Conservation (phyloP, 1,139 yeast genomes). For the Magnusiomyces fungicola region DNA sequence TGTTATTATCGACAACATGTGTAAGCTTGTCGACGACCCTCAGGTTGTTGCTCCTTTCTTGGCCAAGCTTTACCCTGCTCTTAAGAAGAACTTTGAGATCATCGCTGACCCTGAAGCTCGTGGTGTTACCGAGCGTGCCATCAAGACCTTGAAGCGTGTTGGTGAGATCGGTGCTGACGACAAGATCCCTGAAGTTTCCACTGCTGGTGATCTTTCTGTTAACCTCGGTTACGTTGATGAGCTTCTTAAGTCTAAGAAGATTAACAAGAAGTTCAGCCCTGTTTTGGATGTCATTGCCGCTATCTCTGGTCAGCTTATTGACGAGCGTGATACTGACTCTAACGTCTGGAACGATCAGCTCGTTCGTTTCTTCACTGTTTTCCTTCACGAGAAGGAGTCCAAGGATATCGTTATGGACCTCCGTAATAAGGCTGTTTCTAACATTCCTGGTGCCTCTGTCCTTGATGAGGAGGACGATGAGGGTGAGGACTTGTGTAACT, state of each 20-base stretch:
- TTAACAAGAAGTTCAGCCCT: constrained; percentile 58
- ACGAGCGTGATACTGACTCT: constrained; percentile 93
- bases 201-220: constrained; percentile 93
- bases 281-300: constrained; percentile 83
- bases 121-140: constrained; percentile 94
- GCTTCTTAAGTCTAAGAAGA: constrained; percentile 61
- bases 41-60: constrained; percentile 99
- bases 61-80: constrained; percentile 90
- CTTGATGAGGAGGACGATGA: constrained; percentile 99
- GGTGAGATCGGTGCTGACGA: constrained; percentile 93
- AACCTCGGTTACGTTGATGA: constrained; percentile 76
- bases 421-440: constrained; percentile 94
- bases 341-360: constrained; percentile 82
- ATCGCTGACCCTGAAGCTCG: constrained; percentile 99
- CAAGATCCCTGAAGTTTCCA: constrained; percentile 88
- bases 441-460: constrained; percentile 93
- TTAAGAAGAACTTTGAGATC: constrained; percentile 86
- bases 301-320: constrained; percentile 97
- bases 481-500: constrained; percentile 99
- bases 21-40: constrained; percentile 99
- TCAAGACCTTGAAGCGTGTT: constrained; percentile 95
- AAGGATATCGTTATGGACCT: constrained; percentile 86
- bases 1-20: constrained; percentile 99
- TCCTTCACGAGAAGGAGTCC: constrained; percentile 90
- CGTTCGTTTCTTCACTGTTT: constrained; percentile 91